Evolutionary conservation across 495 filamentous ascomycete genomes (phyloP).

Genomic region (Chaetomium cochliodes): DNA sequence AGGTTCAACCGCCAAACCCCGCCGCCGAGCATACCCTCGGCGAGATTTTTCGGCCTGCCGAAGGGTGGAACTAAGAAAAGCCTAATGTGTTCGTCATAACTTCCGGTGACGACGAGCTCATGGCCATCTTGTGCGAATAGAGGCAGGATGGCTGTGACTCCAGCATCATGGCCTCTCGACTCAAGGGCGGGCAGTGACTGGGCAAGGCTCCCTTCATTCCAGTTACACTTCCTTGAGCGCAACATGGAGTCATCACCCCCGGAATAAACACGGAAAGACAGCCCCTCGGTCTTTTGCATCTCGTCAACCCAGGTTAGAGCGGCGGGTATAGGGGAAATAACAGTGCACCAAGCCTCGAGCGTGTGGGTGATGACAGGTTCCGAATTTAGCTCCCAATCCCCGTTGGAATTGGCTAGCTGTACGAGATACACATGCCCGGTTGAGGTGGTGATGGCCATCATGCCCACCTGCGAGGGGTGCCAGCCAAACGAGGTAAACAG

Average conservation of each 20-base stretch:
- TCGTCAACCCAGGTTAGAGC: neutral
- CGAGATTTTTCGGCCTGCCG: constrained; percentile 47
- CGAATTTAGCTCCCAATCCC: constrained; percentile 25
- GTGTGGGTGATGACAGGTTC: constrained; percentile 43
- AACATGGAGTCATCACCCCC: constrained; percentile 67
- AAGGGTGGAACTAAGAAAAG: constrained; percentile 55
- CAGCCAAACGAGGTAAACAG: constrained; percentile 72
- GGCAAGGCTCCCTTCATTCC: constrained; percentile 39
- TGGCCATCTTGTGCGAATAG: constrained; percentile 46
- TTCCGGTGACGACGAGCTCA: constrained; percentile 73
- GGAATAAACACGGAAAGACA: constrained; percentile 49
- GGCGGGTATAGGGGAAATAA: constrained; percentile 44
- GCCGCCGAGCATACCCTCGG: constrained; percentile 69
- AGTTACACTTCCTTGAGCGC: constrained; percentile 35
- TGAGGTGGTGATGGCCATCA: constrained; percentile 67
- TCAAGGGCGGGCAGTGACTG: constrained; percentile 34
- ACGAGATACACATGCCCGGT: constrained; percentile 60
- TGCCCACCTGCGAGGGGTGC: constrained; percentile 52
- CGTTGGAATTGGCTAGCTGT: constrained; percentile 33
- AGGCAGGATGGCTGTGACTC: constrained; percentile 85
- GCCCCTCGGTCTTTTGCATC: constrained; percentile 4
- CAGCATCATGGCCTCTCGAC: constrained; percentile 66
- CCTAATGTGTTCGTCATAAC: constrained; percentile 85
- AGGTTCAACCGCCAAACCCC: constrained; percentile 88
- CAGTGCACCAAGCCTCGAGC: constrained; percentile 68